Conservation (phyloP, 305 asterid species). For the Fraxinus velutina region DNA sequence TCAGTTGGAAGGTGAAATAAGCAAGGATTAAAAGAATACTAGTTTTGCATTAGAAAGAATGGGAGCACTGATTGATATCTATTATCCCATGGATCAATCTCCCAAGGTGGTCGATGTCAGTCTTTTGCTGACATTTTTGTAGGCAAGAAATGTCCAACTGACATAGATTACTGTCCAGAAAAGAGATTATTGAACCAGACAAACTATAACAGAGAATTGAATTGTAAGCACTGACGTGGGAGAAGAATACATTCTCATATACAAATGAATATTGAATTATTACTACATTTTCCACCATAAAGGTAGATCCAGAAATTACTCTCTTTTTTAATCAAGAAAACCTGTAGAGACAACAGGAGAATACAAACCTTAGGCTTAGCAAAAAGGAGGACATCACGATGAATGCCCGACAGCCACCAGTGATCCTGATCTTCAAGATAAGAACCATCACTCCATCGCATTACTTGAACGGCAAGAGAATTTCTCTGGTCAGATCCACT, state of each 20-base stretch:
- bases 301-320: conserved; percentile 18
- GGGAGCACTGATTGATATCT: not conserved
- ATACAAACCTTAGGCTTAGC: conserved; percentile 84
- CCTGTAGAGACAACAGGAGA: not conserved
- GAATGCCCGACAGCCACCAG: conserved; percentile 99
- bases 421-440: conserved; percentile 99
- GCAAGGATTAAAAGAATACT: not conserved
- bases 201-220: not conserved
- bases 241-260: not conserved
- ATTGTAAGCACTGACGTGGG: not conserved
- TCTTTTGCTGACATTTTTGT: not conserved
- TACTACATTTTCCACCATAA: not conserved
- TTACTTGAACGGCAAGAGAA: conserved; percentile 87
- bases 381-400: conserved; percentile 86
- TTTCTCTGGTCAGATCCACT: conserved; percentile 68
- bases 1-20: not conserved
- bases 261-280: not conserved
- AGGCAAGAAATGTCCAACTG: not conserved
- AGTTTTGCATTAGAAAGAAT: not conserved
- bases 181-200: not conserved
- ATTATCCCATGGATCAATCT: not conserved
- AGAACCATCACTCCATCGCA: conserved; percentile 97
- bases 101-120: not conserved
- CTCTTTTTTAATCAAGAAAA: not conserved
- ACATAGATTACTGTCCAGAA: not conserved